These are phyloP conservation scores for Podospora comata DNA, from an alignment of 495 filamentous ascomycete genomes.

Conservation along the genomic window DNA sequence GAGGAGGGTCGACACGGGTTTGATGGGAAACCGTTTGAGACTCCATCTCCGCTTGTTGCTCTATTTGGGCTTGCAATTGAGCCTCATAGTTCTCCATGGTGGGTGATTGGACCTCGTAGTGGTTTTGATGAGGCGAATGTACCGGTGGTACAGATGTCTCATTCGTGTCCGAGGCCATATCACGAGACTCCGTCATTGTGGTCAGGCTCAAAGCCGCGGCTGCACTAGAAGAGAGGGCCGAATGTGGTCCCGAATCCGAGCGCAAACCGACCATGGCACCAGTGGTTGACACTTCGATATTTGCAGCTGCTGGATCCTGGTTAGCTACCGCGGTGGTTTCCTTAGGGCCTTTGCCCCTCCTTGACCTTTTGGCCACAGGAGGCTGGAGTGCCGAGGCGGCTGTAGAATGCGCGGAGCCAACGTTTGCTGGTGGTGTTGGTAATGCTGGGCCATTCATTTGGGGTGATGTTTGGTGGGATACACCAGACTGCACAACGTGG, in stretches of 20 bases:
- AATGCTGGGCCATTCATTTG: slow-evolving; percentile 15
- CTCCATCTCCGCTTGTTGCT: slow-evolving; percentile 28
- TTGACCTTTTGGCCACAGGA: slow-evolving; percentile 26
- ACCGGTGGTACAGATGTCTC: slow-evolving; percentile 23
- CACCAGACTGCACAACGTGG: neutral
- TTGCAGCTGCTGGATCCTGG: neutral
- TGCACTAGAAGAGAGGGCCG: neutral
- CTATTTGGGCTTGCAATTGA: slow-evolving; percentile 34
- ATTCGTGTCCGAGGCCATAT: slow-evolving; percentile 5
- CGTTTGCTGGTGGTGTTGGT: slow-evolving; percentile 9
- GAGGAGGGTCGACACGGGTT: slow-evolving; percentile 17
- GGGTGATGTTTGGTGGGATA: slow-evolving; percentile 5
- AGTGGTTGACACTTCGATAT: slow-evolving; percentile 7
- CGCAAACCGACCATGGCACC: neutral
- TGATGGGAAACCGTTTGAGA: slow-evolving; percentile 16
- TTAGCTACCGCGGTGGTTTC: neutral
- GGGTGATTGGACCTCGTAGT: slow-evolving; percentile 34
- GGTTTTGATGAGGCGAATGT: slow-evolving; percentile 25
- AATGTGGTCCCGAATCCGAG: too few relatives aligned
- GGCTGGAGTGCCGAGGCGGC: slow-evolving; percentile 11
- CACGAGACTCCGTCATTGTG: slow-evolving; percentile 7
- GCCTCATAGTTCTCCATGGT: slow-evolving; percentile 35
- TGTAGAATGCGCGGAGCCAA: neutral
- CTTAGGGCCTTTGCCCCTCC: slow-evolving; percentile 26
- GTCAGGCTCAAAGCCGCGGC: neutral